phyloP scores from a whole-genome alignment of 2,329 filamentous ascomycete species.

The Neonectria faginata region DNA sequence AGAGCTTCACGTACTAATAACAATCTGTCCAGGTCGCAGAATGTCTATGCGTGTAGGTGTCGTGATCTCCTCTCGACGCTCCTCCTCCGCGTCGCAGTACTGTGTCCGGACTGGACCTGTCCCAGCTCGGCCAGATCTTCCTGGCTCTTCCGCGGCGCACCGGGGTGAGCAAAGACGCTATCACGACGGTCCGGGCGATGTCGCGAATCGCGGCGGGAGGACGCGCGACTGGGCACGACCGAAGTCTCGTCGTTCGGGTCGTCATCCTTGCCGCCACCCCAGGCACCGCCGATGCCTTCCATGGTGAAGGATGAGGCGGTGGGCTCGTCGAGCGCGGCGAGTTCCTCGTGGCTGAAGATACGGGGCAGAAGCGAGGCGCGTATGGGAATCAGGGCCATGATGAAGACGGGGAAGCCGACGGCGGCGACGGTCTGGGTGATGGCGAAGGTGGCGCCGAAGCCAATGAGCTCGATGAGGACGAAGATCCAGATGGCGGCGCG shows the following conservation, averaged over 20 bases:
- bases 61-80: conserved; percentile 42
- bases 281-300: conserved; percentile 77
- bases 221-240: conserved; percentile 22
- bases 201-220: conserved; percentile 25
- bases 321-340: conserved; percentile 74
- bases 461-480: conserved; percentile 74
- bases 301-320: conserved; percentile 81
- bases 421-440: conserved; percentile 87
- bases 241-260: conserved; percentile 36
- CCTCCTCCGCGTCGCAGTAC: conserved; percentile 46
- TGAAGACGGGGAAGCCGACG: conserved; percentile 83
- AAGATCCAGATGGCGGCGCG: conserved; percentile 77
- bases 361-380: conserved; percentile 73
- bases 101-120: conserved; percentile 45
- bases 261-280: conserved; percentile 55
- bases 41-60: conserved; percentile 24
- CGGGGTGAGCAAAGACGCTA: conserved; percentile 45
- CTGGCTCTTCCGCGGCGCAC: conserved; percentile 47
- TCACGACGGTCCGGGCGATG: conserved; percentile 32
- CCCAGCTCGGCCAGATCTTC: conserved; percentile 53
- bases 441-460: conserved; percentile 82
- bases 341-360: conserved; percentile 70
- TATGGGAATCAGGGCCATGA: conserved; percentile 75
- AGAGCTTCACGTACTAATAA: background rate
- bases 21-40: background rate